Conservation (phyloP, 768 basidiomycete species). For the Suillus decipiens region DNA sequence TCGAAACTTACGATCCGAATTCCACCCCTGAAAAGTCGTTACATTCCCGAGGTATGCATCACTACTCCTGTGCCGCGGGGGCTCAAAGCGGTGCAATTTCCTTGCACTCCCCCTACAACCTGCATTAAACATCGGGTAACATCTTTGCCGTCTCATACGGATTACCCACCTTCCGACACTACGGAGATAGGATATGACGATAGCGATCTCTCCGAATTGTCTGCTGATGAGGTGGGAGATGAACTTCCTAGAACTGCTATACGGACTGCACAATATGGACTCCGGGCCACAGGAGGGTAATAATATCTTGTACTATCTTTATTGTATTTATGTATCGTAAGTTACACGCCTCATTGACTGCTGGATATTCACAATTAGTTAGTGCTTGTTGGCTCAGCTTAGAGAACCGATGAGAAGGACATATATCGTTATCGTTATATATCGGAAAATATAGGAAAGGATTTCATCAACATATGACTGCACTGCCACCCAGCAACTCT, state of each 20-base stretch:
- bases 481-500: no score
- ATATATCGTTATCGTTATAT: no score
- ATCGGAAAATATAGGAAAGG: no score
- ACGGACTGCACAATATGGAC: conserved; percentile 19
- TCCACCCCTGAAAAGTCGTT: conserved; percentile 1
- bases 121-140: conserved; percentile 23
- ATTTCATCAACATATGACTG: no score
- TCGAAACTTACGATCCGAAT: background rate
- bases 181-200: conserved; percentile 18
- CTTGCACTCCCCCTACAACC: conserved; percentile 25
- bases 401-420: no score
- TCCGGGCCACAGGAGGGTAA: conserved; percentile 14
- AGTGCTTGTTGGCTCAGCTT: no score
- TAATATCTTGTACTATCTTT: conserved; percentile 30
- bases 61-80: conserved; percentile 14
- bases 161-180: conserved; percentile 28
- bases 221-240: conserved; percentile 20
- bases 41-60: conserved; percentile 19
- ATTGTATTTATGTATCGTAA: conserved; percentile 33
- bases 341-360: conserved; percentile 14
- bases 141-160: conserved; percentile 13
- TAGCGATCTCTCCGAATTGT: conserved; percentile 30
- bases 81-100: conserved; percentile 16
- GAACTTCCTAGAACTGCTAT: conserved; percentile 26
- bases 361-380: background rate